phyloP scores from a whole-genome alignment of 306 rosid genomes.

The Vigna trinervia region DNA sequence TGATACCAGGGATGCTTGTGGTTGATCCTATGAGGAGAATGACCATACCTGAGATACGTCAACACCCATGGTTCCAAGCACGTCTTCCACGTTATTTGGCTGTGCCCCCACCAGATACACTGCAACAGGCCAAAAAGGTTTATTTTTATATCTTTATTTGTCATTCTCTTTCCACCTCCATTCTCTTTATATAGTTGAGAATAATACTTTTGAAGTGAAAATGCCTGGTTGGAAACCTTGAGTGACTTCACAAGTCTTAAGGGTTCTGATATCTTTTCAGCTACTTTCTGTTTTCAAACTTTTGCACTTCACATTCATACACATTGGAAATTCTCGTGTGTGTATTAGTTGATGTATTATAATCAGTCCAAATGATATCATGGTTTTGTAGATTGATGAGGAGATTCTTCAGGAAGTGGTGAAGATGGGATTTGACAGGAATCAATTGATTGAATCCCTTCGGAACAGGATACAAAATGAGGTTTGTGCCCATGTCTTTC shows the following conservation, averaged over 20 bases:
- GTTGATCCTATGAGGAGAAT: slow-evolving; percentile 93
- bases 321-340: slow-evolving; percentile 4
- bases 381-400: slow-evolving; percentile 82
- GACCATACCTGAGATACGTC: slow-evolving; percentile 94
- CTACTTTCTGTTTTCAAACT: slow-evolving; percentile 12
- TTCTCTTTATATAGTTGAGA: neutral
- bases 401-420: slow-evolving; percentile 85
- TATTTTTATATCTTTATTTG: slow-evolving; percentile 9
- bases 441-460: slow-evolving; percentile 80
- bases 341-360: slow-evolving; percentile 22
- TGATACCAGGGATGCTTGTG: slow-evolving; percentile 89
- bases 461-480: slow-evolving; percentile 79
- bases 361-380: slow-evolving; percentile 10
- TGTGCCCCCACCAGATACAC: slow-evolving; percentile 83
- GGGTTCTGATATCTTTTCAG: slow-evolving; percentile 29
- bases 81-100: slow-evolving; percentile 96
- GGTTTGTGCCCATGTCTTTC: slow-evolving; percentile 56
- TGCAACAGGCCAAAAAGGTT: slow-evolving; percentile 85
- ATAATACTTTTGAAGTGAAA: slow-evolving; percentile 1
- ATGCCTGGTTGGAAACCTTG: slow-evolving; percentile 19
- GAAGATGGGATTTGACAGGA: slow-evolving; percentile 82
- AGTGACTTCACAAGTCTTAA: neutral
- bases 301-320: slow-evolving; percentile 11
- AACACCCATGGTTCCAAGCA: slow-evolving; percentile 91
- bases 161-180: neutral